Base-by-base conservation (phyloP, 1,139 yeast species). In the Taphrina betulina region DNA sequence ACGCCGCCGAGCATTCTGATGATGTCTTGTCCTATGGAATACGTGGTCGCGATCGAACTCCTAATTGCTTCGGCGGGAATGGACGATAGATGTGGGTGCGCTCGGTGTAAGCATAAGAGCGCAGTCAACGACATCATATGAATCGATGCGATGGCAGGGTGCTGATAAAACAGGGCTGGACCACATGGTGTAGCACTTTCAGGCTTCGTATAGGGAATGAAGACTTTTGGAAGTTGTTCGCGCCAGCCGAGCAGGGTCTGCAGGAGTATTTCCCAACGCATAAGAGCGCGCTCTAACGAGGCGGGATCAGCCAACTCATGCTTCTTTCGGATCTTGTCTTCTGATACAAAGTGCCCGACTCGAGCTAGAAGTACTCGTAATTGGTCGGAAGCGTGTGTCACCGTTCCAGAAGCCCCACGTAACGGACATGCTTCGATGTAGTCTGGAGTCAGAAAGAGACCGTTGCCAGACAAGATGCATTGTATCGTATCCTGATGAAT, bases 81-180 rank as follows among this genome's bases (percentile, higher is more conserved):
- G 29, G 29, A 36, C 20, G 50, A 36, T 2, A 26, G 20, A 16
- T 8, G 19, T 8, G 56, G 56, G n/a, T 42, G 56, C 31, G 46
- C 19, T 7, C 50, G 42, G 37, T 43, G 56, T 24, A 52, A 29
- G 31, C 23, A 35, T 35, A 42, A 12, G 28, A 35, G 24, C n/a
- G 48, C 38, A 5, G 56, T 37, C 10, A 42, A 29, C 28, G 45
- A 24, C 37, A 52, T 10, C 10, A 42, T 35, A 19, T 42, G 48
- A 17, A 43, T 12, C 16, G 56, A 26, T 19, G 56, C 56, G 40
- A 52, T 52, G 19, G 56, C 42, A 5, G 56, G 56, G 14, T 52
- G 50, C 29, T 31, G 35, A 16, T 20, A 35, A 0, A 35, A 28
- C 26, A 52, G 29, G 28, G 29, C 43, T 14, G n/a, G 22, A 16